These are phyloP conservation scores for Cryphonectria japonica DNA, from an alignment of 2,329 filamentous ascomycete genomes.

Conservation along the genomic window DNA sequence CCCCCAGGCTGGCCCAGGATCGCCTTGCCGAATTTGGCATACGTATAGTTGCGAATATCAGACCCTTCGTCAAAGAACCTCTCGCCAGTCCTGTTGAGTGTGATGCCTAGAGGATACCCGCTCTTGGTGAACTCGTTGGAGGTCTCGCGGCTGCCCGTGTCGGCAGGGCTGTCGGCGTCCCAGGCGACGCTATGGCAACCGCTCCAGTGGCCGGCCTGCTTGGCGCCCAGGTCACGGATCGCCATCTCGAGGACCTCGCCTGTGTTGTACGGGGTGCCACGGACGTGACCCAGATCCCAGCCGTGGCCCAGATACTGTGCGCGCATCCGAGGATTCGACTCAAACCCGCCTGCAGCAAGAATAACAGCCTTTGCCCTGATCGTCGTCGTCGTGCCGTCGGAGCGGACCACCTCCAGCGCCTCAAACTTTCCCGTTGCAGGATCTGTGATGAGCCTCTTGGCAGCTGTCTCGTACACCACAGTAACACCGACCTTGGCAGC, in stretches of 20 bases:
- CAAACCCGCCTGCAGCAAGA: conserved; percentile 66
- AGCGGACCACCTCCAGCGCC: conserved; percentile 37
- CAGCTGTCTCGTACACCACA: conserved; percentile 51
- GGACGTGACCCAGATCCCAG: conserved; percentile 66
- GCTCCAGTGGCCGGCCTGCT: conserved; percentile 61
- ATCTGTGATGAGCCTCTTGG: conserved; percentile 45
- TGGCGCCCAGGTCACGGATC: conserved; percentile 53
- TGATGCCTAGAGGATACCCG: conserved; percentile 68
- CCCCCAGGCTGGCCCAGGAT: conserved; percentile 63
- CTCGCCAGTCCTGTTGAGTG: conserved; percentile 61
- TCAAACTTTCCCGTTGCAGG: conserved; percentile 37
- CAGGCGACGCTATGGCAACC: conserved; percentile 68
- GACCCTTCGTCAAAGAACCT: conserved; percentile 70
- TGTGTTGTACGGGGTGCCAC: conserved; percentile 67
- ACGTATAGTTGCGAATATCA: conserved; percentile 69
- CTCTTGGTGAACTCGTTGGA: conserved; percentile 73
- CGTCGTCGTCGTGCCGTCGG: conserved; percentile 31
- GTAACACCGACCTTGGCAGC: conserved; percentile 48
- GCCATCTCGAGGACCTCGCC: conserved; percentile 61
- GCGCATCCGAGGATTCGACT: conserved; percentile 61
- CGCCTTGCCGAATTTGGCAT: conserved; percentile 66
- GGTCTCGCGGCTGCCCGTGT: conserved; percentile 59
- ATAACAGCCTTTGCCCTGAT: conserved; percentile 50
- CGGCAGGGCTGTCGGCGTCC: conserved; percentile 63
- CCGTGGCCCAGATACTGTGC: conserved; percentile 57